phyloP scores from a whole-genome alignment of 129 eudicot species.

The Smallanthus sonchifolius region DNA sequence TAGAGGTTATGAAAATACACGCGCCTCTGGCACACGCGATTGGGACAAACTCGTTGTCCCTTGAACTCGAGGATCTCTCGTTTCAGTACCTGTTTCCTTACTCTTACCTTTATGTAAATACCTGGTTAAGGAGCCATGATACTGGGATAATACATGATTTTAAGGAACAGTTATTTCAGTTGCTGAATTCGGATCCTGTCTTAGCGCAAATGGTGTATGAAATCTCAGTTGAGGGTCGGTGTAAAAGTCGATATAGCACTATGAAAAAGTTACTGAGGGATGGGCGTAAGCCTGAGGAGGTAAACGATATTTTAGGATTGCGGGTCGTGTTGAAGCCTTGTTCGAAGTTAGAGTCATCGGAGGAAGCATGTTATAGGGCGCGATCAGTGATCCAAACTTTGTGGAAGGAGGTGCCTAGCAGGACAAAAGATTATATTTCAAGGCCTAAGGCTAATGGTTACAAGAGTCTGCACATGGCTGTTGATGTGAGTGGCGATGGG shows the following conservation, averaged over 20 bases:
- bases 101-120: slow-evolving; percentile 73
- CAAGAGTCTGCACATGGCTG: slow-evolving; percentile 91
- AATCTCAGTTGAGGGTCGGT: slow-evolving; percentile 74
- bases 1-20: slow-evolving; percentile 83
- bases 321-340: slow-evolving; percentile 63
- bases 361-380: slow-evolving; percentile 74
- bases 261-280: slow-evolving; percentile 93
- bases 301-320: slow-evolving; percentile 78
- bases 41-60: slow-evolving; percentile 58
- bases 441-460: slow-evolving; percentile 87
- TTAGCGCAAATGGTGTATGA: slow-evolving; percentile 58
- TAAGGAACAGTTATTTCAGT: slow-evolving; percentile 55
- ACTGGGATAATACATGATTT: slow-evolving; percentile 53
- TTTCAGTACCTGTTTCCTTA: slow-evolving; percentile 82
- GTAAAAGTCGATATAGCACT: slow-evolving; percentile 93
- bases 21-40: slow-evolving; percentile 95
- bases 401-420: slow-evolving; percentile 79
- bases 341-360: slow-evolving; percentile 34
- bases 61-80: slow-evolving; percentile 80
- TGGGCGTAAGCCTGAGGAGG: slow-evolving; percentile 93
- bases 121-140: slow-evolving; percentile 87
- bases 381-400: slow-evolving; percentile 55
- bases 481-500: slow-evolving; percentile 70
- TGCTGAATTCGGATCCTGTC: slow-evolving; percentile 46
- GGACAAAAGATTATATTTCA: slow-evolving; percentile 80